These are phyloP conservation scores for Ophidiomyces ophidiicola DNA, from an alignment of 2,329 filamentous ascomycete genomes.

Conservation along the genomic window DNA sequence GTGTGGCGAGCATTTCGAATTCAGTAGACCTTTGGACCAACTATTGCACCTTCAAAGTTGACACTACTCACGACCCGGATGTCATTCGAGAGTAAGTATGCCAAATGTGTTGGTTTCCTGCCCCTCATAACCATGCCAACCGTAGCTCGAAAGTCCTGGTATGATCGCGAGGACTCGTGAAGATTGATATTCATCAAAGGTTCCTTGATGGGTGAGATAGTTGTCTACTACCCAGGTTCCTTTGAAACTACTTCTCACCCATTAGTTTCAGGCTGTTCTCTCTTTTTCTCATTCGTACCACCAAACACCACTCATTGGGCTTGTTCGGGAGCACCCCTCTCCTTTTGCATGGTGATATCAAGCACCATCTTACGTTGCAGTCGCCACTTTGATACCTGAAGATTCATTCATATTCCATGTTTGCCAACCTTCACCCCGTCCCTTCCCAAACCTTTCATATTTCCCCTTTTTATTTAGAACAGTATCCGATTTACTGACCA, in stretches of 20 bases:
- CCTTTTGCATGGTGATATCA: slow-evolving; percentile 26
- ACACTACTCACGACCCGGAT: slow-evolving; percentile 87
- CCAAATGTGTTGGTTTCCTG: slow-evolving; percentile 46
- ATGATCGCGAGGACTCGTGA: slow-evolving; percentile 27
- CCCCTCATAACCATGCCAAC: slow-evolving; percentile 42
- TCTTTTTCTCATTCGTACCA: slow-evolving; percentile 27
- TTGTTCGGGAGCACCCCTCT: slow-evolving; percentile 24
- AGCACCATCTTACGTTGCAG: slow-evolving; percentile 29
- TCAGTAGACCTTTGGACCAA: slow-evolving; percentile 96
- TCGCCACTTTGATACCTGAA: slow-evolving; percentile 26
- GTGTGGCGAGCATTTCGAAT: slow-evolving; percentile 80
- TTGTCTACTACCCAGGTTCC: slow-evolving; percentile 41
- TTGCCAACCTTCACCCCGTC: slow-evolving; percentile 32
- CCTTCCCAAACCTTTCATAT: slow-evolving; percentile 22
- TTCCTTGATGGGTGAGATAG: slow-evolving; percentile 53
- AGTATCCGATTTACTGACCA: slow-evolving; percentile 29
- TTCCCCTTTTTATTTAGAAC: slow-evolving; percentile 16
- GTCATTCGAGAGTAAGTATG: slow-evolving; percentile 99
- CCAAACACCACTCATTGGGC: slow-evolving; percentile 17
- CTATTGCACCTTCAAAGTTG: slow-evolving; percentile 95
- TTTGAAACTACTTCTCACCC: slow-evolving; percentile 41
- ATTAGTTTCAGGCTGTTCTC: slow-evolving; percentile 40
- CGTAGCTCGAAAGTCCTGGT: slow-evolving; percentile 28
- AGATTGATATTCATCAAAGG: slow-evolving; percentile 25
- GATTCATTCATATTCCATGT: slow-evolving; percentile 34